Conservation (phyloP, 2,329 filamentous ascomycete genomes). For the Madurella fahalii region DNA sequence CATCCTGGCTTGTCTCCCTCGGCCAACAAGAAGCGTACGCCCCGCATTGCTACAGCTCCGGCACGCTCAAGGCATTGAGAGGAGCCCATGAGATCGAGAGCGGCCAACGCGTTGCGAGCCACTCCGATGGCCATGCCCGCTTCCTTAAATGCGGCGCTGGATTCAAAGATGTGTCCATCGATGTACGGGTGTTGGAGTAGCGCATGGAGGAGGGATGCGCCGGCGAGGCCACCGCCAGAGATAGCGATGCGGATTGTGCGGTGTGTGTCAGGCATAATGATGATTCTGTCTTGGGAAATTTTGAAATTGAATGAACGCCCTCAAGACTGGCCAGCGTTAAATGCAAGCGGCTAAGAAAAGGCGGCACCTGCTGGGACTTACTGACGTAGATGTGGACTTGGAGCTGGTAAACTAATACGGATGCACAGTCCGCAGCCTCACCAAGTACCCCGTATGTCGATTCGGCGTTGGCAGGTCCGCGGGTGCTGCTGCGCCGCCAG, state of each 20-base stretch:
- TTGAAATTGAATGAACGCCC: background rate
- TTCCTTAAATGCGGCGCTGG: background rate
- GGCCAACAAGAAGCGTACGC: background rate
- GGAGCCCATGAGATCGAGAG: background rate
- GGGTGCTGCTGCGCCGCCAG: too few species aligned
- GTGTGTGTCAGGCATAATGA: background rate
- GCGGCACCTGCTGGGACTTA: too few species aligned
- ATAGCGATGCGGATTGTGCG: background rate
- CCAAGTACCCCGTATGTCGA: too few species aligned
- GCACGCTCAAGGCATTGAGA: background rate
- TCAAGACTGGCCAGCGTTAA: too few species aligned
- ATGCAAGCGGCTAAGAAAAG: too few species aligned
- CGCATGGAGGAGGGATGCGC: slow-evolving; percentile 1
- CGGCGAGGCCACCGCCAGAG: slow-evolving; percentile 2
- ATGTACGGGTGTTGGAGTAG: background rate
- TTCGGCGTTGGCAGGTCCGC: too few species aligned
- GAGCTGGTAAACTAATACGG: too few species aligned
- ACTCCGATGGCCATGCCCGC: background rate
- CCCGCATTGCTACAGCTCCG: background rate
- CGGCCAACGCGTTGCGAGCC: background rate
- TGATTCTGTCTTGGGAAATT: background rate
- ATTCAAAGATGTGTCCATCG: background rate
- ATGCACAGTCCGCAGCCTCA: too few species aligned
- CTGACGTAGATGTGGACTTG: too few species aligned
- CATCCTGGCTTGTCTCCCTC: background rate